A percentile compares a stretch with the other conserved stretches of the same genome.
Conservation (phyloP, 169 alveolate genomes). For the Plasmodium berghei region DNA sequence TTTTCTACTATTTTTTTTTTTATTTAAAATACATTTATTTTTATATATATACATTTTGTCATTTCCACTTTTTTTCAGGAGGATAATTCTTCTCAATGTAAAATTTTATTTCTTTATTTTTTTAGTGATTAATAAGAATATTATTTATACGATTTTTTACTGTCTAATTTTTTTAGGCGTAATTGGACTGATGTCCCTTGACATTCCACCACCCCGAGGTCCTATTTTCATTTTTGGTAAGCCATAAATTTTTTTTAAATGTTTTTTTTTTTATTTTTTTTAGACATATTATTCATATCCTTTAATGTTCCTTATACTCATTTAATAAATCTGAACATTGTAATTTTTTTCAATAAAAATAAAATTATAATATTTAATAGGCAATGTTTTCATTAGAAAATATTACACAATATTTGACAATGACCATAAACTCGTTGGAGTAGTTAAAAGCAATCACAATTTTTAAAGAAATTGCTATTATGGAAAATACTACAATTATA, state of each 20-base stretch:
- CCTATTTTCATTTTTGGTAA: slow-evolving; percentile 89
- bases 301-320: not conserved
- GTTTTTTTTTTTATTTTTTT: not conserved
- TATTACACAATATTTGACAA: slow-evolving; percentile 89
- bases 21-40: slow-evolving; percentile 7
- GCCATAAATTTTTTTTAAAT: not conserved
- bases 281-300: not conserved
- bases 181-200: slow-evolving; percentile 87
- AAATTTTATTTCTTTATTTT: not conserved
- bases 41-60: slow-evolving; percentile 10
- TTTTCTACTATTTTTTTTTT: not conserved
- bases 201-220: slow-evolving; percentile 88
- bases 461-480: slow-evolving; percentile 27
- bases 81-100: slow-evolving; percentile 65
- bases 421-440: slow-evolving; percentile 86
- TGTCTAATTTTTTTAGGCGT: slow-evolving; percentile 65
- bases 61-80: slow-evolving; percentile 13
- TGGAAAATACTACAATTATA: not conserved
- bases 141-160: not conserved
- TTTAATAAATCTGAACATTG: not conserved
- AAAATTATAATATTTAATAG: slow-evolving; percentile 11
- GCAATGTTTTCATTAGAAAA: slow-evolving; percentile 82
- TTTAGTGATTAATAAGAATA: not conserved
- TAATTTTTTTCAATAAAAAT: not conserved
- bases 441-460: slow-evolving; percentile 85